Evolutionary conservation across 768 basidiomycete genomes (phyloP), one percentile per base, ranked within the genome.

Genomic region (Filobasidium wieringae): DNA sequence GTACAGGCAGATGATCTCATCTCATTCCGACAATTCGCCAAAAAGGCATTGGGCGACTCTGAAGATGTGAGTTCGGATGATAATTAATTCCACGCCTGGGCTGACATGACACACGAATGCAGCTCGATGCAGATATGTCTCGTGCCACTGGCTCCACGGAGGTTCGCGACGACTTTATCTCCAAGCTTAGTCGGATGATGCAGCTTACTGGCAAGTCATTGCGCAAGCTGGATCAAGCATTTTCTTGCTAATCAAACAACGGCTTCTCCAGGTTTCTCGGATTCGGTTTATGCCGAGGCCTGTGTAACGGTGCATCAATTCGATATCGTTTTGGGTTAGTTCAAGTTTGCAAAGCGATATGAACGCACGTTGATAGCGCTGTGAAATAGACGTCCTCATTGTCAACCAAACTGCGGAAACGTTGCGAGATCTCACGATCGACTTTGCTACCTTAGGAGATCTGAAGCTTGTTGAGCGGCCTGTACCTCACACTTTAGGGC

Each of bases 291-390:
- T 66, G 92, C 92, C 7, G 95, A 99, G 72, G 92, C 93, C 1
- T 89, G 88, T 68, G 92, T 97, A 64, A 93, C 91, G 73, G 88
- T 97, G 75, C 88, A 96, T 63, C 90, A 91, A 36, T 97, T 97
- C 72, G 93, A 99, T 72, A 95, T 99, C 68, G 75, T 89, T 39
- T 81, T 99, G 2, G 89, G 88, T 88, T 31, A 30, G 66, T 63
- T 22, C 2, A 19, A 5, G 5, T 22, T 17, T 19, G 19, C 33
- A 15, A 36, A 11, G 27, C 30, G 1, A 1, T 15, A 27, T 26
- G 12, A 11, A 27, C 31, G 17, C 3, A 36, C 51, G 37, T 59
- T 34, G 22, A 36, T 55, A 45, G 53, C 31, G 31, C 7, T 39
- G 30, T 29, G 37, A 12, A 24, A 11, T 62, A 88, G 92, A 99